These are phyloP conservation scores for Melastoma malabathricum DNA, from an alignment of 345 rosid genomes.

Conservation along the genomic window DNA sequence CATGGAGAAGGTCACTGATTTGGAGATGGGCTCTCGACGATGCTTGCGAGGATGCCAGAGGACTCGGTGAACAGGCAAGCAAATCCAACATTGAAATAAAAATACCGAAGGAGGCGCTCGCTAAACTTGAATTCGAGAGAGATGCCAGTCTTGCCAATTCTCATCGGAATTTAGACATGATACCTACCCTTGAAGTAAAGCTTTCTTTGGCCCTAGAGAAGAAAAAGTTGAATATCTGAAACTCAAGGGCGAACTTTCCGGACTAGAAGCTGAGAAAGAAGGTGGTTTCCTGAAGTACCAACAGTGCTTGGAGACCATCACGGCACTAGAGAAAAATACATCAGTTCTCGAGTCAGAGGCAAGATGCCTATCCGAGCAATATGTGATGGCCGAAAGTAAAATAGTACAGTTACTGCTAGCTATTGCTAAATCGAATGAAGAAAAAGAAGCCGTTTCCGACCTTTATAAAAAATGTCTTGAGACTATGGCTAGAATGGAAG, in stretches of 20 bases:
- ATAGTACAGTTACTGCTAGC: conserved; percentile 42
- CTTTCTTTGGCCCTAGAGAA: conserved; percentile 33
- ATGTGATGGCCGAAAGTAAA: conserved; percentile 49
- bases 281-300: conserved; percentile 45
- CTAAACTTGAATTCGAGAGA: conserved; percentile 54
- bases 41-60: conserved; percentile 47
- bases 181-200: conserved; percentile 37
- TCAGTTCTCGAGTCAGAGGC: conserved; percentile 47
- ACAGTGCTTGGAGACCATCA: conserved; percentile 47
- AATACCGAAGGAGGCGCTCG: conserved; percentile 52
- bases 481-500: conserved; percentile 47
- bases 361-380: conserved; percentile 27
- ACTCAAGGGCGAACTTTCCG: conserved; percentile 42
- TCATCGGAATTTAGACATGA: conserved; percentile 51
- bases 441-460: conserved; percentile 39
- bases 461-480: conserved; percentile 56
- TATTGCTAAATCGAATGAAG: conserved; percentile 41
- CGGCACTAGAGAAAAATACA: conserved; percentile 48
- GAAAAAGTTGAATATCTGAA: conserved; percentile 35
- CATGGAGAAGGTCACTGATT: conserved; percentile 45
- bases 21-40: conserved; percentile 51
- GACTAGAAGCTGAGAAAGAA: conserved; percentile 54
- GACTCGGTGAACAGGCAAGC: conserved; percentile 58
- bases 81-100: conserved; percentile 65
- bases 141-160: conserved; percentile 55